Evolutionary conservation across 257 asterid species (phyloP).

Genomic region (Coffea eugenioides): DNA sequence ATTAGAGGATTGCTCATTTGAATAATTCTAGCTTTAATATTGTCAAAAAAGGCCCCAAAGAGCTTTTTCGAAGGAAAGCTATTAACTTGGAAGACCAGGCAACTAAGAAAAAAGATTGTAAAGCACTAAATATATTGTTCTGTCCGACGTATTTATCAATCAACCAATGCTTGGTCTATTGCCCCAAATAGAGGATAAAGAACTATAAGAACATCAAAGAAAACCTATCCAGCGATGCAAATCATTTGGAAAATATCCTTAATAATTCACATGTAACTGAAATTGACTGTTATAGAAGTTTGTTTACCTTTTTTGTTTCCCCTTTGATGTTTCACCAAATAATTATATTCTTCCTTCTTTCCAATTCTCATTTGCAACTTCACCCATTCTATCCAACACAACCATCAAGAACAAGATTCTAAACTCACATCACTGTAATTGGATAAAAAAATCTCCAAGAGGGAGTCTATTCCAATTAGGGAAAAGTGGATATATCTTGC

Average conservation of each 20-base stretch:
- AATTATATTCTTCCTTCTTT: neutral
- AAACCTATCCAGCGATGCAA: neutral
- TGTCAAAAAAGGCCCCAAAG: neutral
- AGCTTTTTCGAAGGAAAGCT: neutral
- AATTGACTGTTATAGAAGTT: neutral
- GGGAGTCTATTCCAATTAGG: slow-evolving; percentile 25
- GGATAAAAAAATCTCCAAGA: neutral
- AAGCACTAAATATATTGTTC: neutral
- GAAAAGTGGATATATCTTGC: slow-evolving; percentile 12
- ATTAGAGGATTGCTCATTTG: neutral
- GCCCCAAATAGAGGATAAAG: neutral
- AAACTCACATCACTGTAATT: neutral
- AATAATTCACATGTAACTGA: neutral
- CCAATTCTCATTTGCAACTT: slow-evolving; percentile 5
- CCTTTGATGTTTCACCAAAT: neutral
- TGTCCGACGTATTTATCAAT: neutral
- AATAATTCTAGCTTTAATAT: neutral
- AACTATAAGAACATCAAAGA: neutral
- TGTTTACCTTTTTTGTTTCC: neutral
- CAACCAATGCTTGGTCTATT: neutral
- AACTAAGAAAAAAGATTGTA: neutral
- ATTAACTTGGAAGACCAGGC: neutral
- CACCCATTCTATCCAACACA: neutral
- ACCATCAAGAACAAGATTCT: neutral
- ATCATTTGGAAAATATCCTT: neutral